phyloP scores from a whole-genome alignment of 768 basidiomycete genomes.

The Suillus subluteus region DNA sequence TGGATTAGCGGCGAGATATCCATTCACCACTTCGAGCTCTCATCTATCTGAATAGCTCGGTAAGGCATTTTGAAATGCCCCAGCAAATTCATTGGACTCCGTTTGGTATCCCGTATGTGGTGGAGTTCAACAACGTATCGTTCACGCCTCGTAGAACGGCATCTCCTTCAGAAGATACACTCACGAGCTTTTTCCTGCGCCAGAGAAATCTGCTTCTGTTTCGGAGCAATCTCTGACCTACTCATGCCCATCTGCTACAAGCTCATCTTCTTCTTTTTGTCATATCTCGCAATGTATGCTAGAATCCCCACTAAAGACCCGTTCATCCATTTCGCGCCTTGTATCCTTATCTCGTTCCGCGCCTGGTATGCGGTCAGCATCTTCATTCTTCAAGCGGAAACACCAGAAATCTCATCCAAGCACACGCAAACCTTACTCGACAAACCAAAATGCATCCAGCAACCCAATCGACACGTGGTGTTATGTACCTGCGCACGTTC shows the following conservation, averaged over 20 bases:
- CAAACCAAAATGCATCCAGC: not conserved
- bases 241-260: conserved; percentile 14
- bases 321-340: conserved; percentile 19
- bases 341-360: conserved; percentile 16
- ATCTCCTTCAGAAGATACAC: conserved; percentile 2
- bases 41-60: not conserved
- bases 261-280: conserved; percentile 31
- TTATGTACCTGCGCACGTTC: conserved; percentile 7
- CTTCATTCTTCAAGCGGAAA: conserved; percentile 32
- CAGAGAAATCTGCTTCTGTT: conserved; percentile 7
- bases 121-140: conserved; percentile 34
- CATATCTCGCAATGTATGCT: conserved; percentile 18
- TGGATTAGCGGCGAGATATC: conserved; percentile 1
- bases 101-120: conserved; percentile 33
- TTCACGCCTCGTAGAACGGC: conserved; percentile 13
- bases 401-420: not conserved
- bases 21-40: not conserved
- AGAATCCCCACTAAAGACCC: conserved; percentile 18
- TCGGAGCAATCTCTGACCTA: conserved; percentile 11
- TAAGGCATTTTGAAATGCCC: conserved; percentile 19
- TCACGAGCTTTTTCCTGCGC: not conserved
- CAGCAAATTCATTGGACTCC: conserved; percentile 33
- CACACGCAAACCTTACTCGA: conserved; percentile 7
- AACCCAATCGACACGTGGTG: conserved; percentile 17
- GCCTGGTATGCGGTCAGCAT: conserved; percentile 23